A percentile compares a stretch with the other conserved stretches of the same genome.
phyloP scores from a whole-genome alignment of 2,329 filamentous ascomycete genomes.

The Ascocoryne sarcoides region DNA sequence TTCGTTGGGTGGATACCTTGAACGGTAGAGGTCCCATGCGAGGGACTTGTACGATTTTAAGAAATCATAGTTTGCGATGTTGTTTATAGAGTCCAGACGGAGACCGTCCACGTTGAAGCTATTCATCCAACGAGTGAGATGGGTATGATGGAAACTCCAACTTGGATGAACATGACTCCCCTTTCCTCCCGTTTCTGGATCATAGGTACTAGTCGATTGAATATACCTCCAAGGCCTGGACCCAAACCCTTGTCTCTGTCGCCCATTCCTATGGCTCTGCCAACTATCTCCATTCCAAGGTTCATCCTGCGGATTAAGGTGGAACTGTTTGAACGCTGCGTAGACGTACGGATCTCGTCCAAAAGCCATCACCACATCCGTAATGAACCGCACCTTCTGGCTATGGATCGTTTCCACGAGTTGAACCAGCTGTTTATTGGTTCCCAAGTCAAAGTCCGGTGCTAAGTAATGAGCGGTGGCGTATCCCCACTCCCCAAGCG shows the following conservation, averaged over 20 bases:
- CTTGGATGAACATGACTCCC: constrained; percentile 7
- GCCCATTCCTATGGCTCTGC: constrained; percentile 7
- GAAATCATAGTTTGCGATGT: constrained; percentile 15
- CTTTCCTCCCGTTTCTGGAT: constrained; percentile 8
- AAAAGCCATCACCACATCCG: constrained; percentile 16
- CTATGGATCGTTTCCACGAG: constrained; percentile 12
- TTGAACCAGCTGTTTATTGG: constrained; percentile 5
- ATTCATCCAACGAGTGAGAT: constrained; percentile 14
- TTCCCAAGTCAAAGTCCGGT: constrained; percentile 13
- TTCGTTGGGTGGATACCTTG: constrained; percentile 2
- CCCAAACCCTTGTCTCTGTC: constrained; percentile 11
- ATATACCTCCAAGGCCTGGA: constrained; percentile 12
- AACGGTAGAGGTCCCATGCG: constrained; percentile 9
- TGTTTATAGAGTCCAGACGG: constrained; percentile 14
- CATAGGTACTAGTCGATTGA: constrained; percentile 7
- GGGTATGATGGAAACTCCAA: constrained; percentile 13
- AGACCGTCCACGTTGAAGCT: constrained; percentile 13
- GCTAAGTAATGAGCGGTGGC: constrained; percentile 15
- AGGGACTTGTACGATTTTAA: constrained; percentile 14
- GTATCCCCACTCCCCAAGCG: constrained; percentile 13
- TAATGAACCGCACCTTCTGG: constrained; percentile 12
- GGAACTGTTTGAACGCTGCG: constrained; percentile 12
- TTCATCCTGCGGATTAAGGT: constrained; percentile 8
- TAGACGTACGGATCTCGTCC: constrained; percentile 15
- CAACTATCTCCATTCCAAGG: constrained; percentile 6